Percentiles rank a stretch among this genome's conserved stretches.
Evolutionary conservation across 2,329 filamentous ascomycete species (phyloP).

Genomic region (Pseudogymnoascus sp.): DNA sequence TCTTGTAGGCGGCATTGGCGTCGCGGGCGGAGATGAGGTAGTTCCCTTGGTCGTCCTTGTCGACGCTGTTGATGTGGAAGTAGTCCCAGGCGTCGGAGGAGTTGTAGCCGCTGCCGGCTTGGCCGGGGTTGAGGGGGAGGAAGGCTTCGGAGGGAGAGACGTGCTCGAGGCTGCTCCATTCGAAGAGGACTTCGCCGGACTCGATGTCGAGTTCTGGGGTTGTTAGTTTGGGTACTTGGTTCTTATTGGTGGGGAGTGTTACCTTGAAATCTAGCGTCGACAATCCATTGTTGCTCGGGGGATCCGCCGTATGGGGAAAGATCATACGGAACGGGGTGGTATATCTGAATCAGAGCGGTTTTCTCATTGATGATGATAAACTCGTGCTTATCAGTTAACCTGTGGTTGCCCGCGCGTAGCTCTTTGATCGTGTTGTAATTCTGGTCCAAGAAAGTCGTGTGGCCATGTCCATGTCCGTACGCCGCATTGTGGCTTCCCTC

Average conservation of each 20-base stretch:
- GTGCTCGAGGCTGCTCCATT: conserved; percentile 51
- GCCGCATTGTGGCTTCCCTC: conserved; percentile 44
- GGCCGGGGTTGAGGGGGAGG: conserved; percentile 39
- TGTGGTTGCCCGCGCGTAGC: conserved; percentile 43
- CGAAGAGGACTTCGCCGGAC: conserved; percentile 48
- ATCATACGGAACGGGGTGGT: conserved; percentile 41
- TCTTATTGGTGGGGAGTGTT: conserved; percentile 3
- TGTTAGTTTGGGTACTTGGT: conserved; percentile 19
- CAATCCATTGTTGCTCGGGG: conserved; percentile 46
- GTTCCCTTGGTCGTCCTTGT: conserved; percentile 34
- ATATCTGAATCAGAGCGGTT: conserved; percentile 46
- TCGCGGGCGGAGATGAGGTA: conserved; percentile 42
- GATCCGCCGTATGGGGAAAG: conserved; percentile 39
- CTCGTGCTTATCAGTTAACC: conserved; percentile 46
- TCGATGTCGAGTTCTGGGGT: conserved; percentile 26
- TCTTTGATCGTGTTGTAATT: conserved; percentile 47
- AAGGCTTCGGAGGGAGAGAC: conserved; percentile 37
- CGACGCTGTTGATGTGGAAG: conserved; percentile 31
- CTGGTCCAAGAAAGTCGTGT: conserved; percentile 44
- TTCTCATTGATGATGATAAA: conserved; percentile 46
- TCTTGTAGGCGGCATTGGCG: conserved; percentile 39
- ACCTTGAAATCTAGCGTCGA: conserved; percentile 47
- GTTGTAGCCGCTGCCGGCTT: conserved; percentile 32
- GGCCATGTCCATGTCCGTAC: conserved; percentile 47
- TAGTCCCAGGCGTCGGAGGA: conserved; percentile 35